Evolutionary conservation across 2,329 filamentous ascomycete genomes (phyloP).

Genomic region (Fusarium sp.): DNA sequence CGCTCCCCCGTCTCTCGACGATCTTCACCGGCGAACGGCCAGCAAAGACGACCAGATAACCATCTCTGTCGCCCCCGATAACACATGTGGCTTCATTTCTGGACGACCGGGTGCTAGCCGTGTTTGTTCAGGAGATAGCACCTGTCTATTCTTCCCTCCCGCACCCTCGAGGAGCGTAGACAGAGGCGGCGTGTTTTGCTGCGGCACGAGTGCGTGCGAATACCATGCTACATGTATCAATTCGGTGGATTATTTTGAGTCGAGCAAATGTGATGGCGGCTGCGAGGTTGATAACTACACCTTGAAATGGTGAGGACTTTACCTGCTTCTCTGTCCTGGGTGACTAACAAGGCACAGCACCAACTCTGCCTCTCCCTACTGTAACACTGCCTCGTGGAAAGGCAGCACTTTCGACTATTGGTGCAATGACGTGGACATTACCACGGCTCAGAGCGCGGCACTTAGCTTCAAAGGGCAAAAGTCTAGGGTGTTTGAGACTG

Average conservation of each 20-base stretch:
- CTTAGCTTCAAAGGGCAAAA: slow-evolving; percentile 23
- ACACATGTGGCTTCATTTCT: slow-evolving; percentile 29
- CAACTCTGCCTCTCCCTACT: slow-evolving; percentile 6
- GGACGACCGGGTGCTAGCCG: slow-evolving; percentile 18
- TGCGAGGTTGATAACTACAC: slow-evolving; percentile 32
- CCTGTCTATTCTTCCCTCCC: slow-evolving; percentile 20
- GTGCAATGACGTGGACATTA: slow-evolving; percentile 30
- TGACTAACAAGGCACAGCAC: slow-evolving; percentile 12
- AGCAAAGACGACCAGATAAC: background rate
- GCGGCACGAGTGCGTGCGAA: slow-evolving; percentile 6
- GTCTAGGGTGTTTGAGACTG: slow-evolving; percentile 5
- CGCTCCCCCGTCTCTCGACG: slow-evolving; percentile 10
- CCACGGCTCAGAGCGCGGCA: slow-evolving; percentile 24
- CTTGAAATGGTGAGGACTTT: slow-evolving; percentile 22
- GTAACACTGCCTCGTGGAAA: slow-evolving; percentile 23
- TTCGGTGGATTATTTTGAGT: slow-evolving; percentile 26
- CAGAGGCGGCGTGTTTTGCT: slow-evolving; percentile 21
- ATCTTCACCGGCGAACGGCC: slow-evolving; percentile 14
- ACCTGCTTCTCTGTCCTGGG: background rate
- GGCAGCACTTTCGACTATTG: slow-evolving; percentile 25
- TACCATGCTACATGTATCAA: slow-evolving; percentile 25
- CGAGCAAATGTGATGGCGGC: slow-evolving; percentile 23
- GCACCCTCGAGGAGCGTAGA: background rate
- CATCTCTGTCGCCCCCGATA: slow-evolving; percentile 14
- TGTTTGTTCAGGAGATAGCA: slow-evolving; percentile 7